Evolutionary conservation across 192 early-diverging fungal genomes (phyloP).

Genomic region (Physocladia obscura): DNA sequence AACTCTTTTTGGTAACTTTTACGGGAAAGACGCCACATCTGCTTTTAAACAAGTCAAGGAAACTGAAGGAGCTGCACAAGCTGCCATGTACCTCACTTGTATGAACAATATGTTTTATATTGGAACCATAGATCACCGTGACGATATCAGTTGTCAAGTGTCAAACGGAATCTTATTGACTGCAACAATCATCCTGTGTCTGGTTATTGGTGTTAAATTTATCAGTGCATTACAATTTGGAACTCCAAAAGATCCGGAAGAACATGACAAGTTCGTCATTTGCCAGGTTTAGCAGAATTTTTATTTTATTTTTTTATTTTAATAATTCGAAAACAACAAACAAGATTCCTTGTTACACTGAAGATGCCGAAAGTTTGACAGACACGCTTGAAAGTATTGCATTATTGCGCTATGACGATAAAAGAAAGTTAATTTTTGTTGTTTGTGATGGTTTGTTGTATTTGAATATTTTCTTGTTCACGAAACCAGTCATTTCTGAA

Average conservation of each 20-base stretch:
- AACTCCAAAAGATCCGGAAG: slow-evolving; percentile 68
- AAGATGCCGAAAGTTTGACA: slow-evolving; percentile 79
- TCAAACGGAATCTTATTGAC: slow-evolving; percentile 86
- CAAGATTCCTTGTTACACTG: slow-evolving; percentile 81
- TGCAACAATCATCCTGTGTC: slow-evolving; percentile 74
- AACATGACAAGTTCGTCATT: slow-evolving; percentile 91
- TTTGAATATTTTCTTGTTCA: background rate
- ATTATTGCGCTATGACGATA: slow-evolving; percentile 77
- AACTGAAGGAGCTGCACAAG: slow-evolving; percentile 14
- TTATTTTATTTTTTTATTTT: too few species aligned
- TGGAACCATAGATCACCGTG: slow-evolving; percentile 73
- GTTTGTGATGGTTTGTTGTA: slow-evolving; percentile 76
- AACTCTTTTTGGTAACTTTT: slow-evolving; percentile 31
- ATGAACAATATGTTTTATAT: slow-evolving; percentile 82
- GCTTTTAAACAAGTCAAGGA: slow-evolving; percentile 24
- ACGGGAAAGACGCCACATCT: slow-evolving; percentile 43
- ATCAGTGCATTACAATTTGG: slow-evolving; percentile 89
- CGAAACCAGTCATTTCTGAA: slow-evolving; percentile 7
- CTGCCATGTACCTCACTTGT: slow-evolving; percentile 50
- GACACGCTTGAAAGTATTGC: slow-evolving; percentile 85
- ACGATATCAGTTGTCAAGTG: slow-evolving; percentile 74
- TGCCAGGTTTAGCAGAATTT: slow-evolving; percentile 77
- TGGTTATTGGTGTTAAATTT: slow-evolving; percentile 93
- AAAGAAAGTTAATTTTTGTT: slow-evolving; percentile 83
- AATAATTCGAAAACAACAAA: too few species aligned